A percentile compares a stretch with the other conserved stretches of the same genome.
Conservation (phyloP, 75 land plant genomes). For the Ceratopteris richardii region DNA sequence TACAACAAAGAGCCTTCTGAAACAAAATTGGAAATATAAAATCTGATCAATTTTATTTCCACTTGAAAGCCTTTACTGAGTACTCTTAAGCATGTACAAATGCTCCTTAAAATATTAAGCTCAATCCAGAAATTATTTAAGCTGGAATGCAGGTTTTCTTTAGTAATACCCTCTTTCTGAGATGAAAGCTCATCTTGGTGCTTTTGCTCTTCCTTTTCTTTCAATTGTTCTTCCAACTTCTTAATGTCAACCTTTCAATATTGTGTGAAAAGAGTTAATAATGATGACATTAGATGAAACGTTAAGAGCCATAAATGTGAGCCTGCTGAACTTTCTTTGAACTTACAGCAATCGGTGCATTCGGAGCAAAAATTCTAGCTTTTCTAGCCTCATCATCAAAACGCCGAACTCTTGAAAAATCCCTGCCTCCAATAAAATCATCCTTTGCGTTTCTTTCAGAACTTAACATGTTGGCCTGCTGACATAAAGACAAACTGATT, state of each 20-base stretch:
- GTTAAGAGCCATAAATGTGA: too few relatives aligned
- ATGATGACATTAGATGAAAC: neutral
- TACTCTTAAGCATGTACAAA: too few relatives aligned
- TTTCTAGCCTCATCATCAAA: slow-evolving; percentile 1
- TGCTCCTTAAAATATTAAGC: too few relatives aligned
- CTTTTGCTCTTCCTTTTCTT: slow-evolving; percentile 1
- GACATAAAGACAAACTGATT: too few relatives aligned
- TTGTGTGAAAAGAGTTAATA: neutral
- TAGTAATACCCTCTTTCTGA: neutral
- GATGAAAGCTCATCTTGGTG: neutral
- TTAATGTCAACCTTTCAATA: neutral
- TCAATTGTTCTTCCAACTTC: neutral
- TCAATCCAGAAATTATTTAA: too few relatives aligned
- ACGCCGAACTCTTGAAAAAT: slow-evolving; percentile 1
- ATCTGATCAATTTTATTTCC: too few relatives aligned
- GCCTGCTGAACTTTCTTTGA: too few relatives aligned
- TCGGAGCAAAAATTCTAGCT: slow-evolving; percentile 2
- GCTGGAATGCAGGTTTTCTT: too few relatives aligned
- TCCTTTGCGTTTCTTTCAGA: neutral
- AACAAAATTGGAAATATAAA: too few relatives aligned
- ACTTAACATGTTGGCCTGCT: too few relatives aligned
- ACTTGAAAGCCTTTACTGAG: too few relatives aligned
- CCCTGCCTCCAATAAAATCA: slow-evolving; percentile 3
- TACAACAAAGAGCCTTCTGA: too few relatives aligned
- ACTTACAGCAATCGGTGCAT: slow-evolving; percentile 1